Percentiles rank a stretch among this genome's conserved stretches.
Conservation (phyloP, 306 rosid genomes). For the Fragaria nilgerrensis region DNA sequence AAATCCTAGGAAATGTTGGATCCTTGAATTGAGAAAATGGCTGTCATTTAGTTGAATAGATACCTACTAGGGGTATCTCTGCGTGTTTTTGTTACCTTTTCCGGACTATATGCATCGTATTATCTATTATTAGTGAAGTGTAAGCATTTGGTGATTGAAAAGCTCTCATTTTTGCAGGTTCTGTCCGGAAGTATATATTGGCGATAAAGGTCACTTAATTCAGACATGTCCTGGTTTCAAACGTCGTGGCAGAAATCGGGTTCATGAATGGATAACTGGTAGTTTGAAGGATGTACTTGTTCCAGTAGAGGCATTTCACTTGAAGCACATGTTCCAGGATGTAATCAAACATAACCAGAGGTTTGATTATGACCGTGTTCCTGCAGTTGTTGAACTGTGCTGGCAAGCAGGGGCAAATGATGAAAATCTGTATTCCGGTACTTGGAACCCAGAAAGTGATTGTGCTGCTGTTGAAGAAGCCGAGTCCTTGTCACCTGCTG, state of each 20-base stretch:
- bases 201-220: constrained; percentile 72
- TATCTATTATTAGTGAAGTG: not conserved
- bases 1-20: not conserved
- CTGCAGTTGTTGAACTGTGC: constrained; percentile 84
- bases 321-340: constrained; percentile 62
- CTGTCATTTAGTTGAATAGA: not conserved
- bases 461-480: constrained; percentile 25
- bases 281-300: constrained; percentile 64
- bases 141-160: not conserved
- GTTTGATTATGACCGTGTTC: constrained; percentile 79
- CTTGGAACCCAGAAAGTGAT: constrained; percentile 35
- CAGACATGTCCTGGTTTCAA: constrained; percentile 67
- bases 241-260: constrained; percentile 55
- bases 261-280: constrained; percentile 73
- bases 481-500: constrained; percentile 38
- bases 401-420: constrained; percentile 74
- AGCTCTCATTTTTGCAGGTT: constrained; percentile 45
- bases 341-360: constrained; percentile 68
- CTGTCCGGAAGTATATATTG: constrained; percentile 73
- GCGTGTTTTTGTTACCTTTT: not conserved
- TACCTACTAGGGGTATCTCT: not conserved
- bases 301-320: constrained; percentile 77
- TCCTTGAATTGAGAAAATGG: not conserved
- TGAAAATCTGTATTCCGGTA: constrained; percentile 30
- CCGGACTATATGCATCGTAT: not conserved